Evolutionary conservation across 345 rosid species (phyloP).

Genomic region (Populus tremula): DNA sequence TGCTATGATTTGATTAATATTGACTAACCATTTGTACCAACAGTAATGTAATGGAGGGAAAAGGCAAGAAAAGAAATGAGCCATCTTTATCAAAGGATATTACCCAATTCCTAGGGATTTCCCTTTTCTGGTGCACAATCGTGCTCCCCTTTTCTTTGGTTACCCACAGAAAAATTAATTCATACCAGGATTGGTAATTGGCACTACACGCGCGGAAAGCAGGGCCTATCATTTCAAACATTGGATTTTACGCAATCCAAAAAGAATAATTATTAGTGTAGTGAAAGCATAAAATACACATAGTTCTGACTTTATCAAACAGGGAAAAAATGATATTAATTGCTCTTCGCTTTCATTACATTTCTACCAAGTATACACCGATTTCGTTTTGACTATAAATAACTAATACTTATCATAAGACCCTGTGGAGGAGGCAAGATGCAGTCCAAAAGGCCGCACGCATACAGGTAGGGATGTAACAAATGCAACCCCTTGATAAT

Average conservation of each 20-base stretch:
- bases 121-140: slow-evolving; percentile 1
- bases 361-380: background rate
- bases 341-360: background rate
- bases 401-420: background rate
- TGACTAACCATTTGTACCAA: background rate
- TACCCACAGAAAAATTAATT: background rate
- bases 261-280: background rate
- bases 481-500: background rate
- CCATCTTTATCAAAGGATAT: slow-evolving; percentile 4
- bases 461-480: too few relatives aligned
- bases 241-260: background rate
- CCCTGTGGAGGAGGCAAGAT: background rate
- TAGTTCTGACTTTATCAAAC: background rate
- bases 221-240: background rate
- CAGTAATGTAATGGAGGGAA: background rate
- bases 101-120: background rate
- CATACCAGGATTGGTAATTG: background rate
- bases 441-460: background rate
- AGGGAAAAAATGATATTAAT: background rate
- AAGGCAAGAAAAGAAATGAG: slow-evolving; percentile 9
- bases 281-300: background rate
- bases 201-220: background rate
- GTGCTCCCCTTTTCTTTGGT: background rate
- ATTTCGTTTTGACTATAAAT: background rate
- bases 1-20: slow-evolving; percentile 12